phyloP scores from a whole-genome alignment of 179 eudicot species.

The Spergularia azorica region DNA sequence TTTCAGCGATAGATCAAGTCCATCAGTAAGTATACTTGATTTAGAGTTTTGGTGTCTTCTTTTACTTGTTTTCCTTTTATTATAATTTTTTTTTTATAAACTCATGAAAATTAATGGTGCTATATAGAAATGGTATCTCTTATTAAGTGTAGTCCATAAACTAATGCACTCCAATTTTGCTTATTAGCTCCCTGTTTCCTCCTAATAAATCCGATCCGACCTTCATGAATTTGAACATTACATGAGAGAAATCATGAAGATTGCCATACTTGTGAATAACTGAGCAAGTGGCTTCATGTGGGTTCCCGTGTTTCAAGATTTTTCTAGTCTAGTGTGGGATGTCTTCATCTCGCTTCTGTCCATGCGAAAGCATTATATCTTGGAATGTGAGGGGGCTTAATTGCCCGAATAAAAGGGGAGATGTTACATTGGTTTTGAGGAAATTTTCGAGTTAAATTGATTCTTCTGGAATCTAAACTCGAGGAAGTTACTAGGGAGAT shows the following conservation, averaged over 20 bases:
- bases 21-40: conserved; percentile 48
- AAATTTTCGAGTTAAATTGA: background rate
- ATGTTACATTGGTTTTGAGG: background rate
- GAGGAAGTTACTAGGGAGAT: background rate
- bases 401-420: background rate
- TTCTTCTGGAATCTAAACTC: conserved; percentile 2
- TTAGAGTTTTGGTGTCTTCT: background rate
- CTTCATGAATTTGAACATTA: background rate
- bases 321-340: too few relatives aligned
- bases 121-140: conserved; percentile 1
- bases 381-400: too few relatives aligned
- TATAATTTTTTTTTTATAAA: background rate
- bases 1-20: conserved; percentile 85
- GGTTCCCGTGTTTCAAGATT: background rate
- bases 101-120: background rate
- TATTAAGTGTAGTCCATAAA: background rate
- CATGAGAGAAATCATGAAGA: background rate
- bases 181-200: background rate
- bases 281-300: background rate
- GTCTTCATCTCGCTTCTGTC: background rate
- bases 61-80: too few relatives aligned
- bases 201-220: background rate
- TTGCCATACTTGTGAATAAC: background rate
- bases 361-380: background rate
- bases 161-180: background rate